Evolutionary conservation across 176 grass and related monocot species (phyloP).

Genomic region (Oryza officinalis): DNA sequence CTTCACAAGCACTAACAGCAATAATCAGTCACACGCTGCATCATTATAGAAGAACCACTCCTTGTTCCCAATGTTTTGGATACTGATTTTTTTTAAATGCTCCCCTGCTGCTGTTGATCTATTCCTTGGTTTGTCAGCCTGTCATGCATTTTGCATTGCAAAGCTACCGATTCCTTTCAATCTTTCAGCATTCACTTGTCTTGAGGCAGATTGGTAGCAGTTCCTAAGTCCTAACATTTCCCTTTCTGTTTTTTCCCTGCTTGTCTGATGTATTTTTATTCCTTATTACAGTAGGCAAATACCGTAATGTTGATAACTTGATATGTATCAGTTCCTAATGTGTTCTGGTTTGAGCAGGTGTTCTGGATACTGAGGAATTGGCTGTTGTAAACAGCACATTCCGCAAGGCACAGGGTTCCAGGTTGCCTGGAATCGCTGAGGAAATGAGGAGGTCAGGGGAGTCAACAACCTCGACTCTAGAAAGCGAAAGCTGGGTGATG

Average conservation of each 20-base stretch:
- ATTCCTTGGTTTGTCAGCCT: too few relatives aligned
- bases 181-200: background rate
- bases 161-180: background rate
- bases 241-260: background rate
- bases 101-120: too few relatives aligned
- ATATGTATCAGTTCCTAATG: background rate
- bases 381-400: conserved; percentile 71
- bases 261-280: background rate
- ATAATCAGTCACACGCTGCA: too few relatives aligned
- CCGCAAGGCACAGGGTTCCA: conserved; percentile 40
- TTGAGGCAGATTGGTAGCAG: background rate
- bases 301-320: background rate
- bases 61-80: too few relatives aligned
- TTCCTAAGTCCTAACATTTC: background rate
- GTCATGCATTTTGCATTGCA: background rate
- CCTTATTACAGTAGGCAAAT: background rate
- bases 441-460: conserved; percentile 66
- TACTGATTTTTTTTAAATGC: too few relatives aligned
- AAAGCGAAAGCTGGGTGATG: conserved; percentile 54
- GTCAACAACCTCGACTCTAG: conserved; percentile 58
- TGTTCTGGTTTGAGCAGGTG: conserved; percentile 47
- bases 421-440: conserved; percentile 62
- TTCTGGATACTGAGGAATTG: conserved; percentile 79
- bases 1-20: too few relatives aligned
- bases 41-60: too few relatives aligned